These are phyloP conservation scores for Trypanosoma melophagium DNA, from an alignment of 208 protist genomes.

Conservation along the genomic window DNA sequence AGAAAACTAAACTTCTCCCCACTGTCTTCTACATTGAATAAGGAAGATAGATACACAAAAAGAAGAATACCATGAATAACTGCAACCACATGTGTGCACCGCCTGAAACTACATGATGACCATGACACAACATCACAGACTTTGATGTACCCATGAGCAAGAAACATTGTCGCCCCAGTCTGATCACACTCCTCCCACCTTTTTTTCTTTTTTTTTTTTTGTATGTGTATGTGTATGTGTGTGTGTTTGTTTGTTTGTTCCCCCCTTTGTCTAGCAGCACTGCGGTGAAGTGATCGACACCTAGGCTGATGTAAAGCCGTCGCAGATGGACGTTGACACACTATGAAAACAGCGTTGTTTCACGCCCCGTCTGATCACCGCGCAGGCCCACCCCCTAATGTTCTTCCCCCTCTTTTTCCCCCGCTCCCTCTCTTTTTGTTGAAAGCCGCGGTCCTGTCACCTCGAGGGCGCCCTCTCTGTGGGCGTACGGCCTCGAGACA, in stretches of 20 bases:
- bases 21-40: too few species aligned
- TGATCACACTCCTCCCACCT: slow-evolving; percentile 9
- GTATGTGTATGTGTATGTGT: neutral
- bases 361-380: slow-evolving; percentile 35
- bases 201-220: neutral
- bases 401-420: neutral
- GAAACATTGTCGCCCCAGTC: slow-evolving; percentile 33
- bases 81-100: too few species aligned
- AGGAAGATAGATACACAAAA: too few species aligned
- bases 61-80: too few species aligned
- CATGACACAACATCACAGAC: slow-evolving; percentile 41
- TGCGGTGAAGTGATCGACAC: slow-evolving; percentile 28
- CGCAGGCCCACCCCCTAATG: neutral
- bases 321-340: slow-evolving; percentile 39
- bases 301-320: slow-evolving; percentile 49
- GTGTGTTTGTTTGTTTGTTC: slow-evolving; percentile 1
- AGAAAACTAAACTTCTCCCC: too few species aligned
- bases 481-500: slow-evolving; percentile 37
- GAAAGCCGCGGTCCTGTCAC: slow-evolving; percentile 25
- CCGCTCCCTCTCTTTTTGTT: neutral
- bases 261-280: neutral
- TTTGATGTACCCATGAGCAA: slow-evolving; percentile 31
- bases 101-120: slow-evolving; percentile 22
- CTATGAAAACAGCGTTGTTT: slow-evolving; percentile 31
- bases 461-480: slow-evolving; percentile 34